Evolutionary conservation across 441 rosid genomes (phyloP).

Genomic region (Brassica hybrid): DNA sequence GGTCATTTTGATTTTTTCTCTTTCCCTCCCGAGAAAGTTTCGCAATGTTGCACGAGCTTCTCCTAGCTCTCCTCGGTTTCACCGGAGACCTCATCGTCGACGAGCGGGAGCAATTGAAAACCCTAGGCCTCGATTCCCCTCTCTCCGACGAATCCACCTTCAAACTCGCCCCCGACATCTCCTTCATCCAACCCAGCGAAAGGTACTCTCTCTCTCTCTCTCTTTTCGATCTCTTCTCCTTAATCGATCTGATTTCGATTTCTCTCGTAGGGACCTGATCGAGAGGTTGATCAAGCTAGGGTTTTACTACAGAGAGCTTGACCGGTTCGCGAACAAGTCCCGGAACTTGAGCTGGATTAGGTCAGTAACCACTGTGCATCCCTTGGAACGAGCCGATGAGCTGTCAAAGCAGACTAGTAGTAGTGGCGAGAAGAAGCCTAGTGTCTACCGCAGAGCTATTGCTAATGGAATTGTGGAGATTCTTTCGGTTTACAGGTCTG

Average conservation of each 20-base stretch:
- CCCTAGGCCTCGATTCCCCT: conserved; percentile 72
- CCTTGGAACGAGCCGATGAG: conserved; percentile 59
- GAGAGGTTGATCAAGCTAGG: conserved; percentile 83
- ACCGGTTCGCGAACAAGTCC: conserved; percentile 75
- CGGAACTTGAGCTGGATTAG: conserved; percentile 90
- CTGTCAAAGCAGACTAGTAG: conserved; percentile 47
- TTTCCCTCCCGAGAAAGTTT: conserved; percentile 21
- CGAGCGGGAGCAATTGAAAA: conserved; percentile 73
- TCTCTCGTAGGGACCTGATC: conserved; percentile 69
- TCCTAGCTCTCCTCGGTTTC: conserved; percentile 83
- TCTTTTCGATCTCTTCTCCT: not conserved
- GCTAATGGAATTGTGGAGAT: conserved; percentile 96
- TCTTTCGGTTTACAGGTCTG: conserved; percentile 81
- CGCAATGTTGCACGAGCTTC: conserved; percentile 90
- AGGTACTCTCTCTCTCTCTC: conserved; percentile 51
- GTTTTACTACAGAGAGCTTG: conserved; percentile 92
- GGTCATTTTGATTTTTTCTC: not conserved
- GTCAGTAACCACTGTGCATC: conserved; percentile 52
- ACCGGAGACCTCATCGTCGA: conserved; percentile 95
- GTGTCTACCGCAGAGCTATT: conserved; percentile 86
- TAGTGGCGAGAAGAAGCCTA: conserved; percentile 49
- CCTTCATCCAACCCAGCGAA: conserved; percentile 86
- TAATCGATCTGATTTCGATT: conserved; percentile 3
- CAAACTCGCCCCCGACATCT: conserved; percentile 91
- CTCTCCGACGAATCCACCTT: conserved; percentile 71